A percentile compares a stretch with the other conserved stretches of the same genome.
Evolutionary conservation across 2,329 filamentous ascomycete genomes (phyloP).

Genomic region (Arthrobotrys iridis): DNA sequence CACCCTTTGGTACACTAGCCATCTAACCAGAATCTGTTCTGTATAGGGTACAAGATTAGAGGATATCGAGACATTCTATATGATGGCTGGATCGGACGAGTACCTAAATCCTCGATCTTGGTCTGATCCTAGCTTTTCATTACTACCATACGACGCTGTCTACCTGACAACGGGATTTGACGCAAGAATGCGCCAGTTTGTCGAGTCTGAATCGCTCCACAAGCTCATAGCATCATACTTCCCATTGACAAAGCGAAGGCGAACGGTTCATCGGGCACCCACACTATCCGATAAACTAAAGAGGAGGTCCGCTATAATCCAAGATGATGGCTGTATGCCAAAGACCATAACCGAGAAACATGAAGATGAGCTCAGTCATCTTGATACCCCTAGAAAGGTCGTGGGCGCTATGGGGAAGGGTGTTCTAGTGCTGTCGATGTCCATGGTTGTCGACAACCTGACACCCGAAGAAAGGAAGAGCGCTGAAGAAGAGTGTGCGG

Average conservation of each 20-base stretch:
- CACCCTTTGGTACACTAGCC: not conserved
- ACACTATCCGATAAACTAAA: constrained; percentile 46
- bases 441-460: constrained; percentile 39
- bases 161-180: constrained; percentile 56
- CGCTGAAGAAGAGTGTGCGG: constrained; percentile 25
- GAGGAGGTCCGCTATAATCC: constrained; percentile 30
- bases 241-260: constrained; percentile 52
- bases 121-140: constrained; percentile 52
- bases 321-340: constrained; percentile 11
- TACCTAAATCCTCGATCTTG: constrained; percentile 54
- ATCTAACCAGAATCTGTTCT: not conserved
- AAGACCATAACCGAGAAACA: constrained; percentile 42
- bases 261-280: constrained; percentile 17
- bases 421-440: constrained; percentile 54
- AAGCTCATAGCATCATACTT: constrained; percentile 53
- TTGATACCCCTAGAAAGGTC: constrained; percentile 55
- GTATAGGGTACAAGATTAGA: constrained; percentile 25
- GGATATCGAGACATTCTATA: constrained; percentile 48
- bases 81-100: constrained; percentile 55
- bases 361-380: constrained; percentile 28
- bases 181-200: constrained; percentile 56
- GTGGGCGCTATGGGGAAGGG: constrained; percentile 57
- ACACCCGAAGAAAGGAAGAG: constrained; percentile 46
- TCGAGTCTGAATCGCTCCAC: constrained; percentile 56
- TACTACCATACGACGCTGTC: constrained; percentile 55